Evolutionary conservation across 208 protist genomes (phyloP), one percentile per base, ranked within the genome.

Genomic region (Vickermania ingenoplastis): DNA sequence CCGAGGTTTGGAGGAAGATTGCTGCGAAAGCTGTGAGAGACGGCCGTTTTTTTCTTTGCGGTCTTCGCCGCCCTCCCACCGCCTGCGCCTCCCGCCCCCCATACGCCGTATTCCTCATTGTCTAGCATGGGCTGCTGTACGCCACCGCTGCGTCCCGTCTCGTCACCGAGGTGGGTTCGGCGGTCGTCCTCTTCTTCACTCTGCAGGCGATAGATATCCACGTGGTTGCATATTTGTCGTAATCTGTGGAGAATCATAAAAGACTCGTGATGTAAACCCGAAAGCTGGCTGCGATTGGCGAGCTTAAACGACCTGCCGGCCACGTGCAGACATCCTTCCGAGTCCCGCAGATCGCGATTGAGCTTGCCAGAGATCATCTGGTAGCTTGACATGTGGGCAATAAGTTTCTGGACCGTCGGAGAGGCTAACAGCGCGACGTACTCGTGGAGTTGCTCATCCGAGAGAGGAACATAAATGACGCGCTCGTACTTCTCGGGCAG

Each of bases 401-500:
- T 26, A 1, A 94, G 65, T 11, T 59, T 52, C 55, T 86, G 81
- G 41, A 95, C 75, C n/a, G 65, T 71, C 31, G 77, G 65, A 4
- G 77, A 87, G 48, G 70, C 58, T 7, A 99, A 62, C 61, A 97
- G 94, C 3, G 89, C 49, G 2, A 88, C 24, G 75, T 99, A 99
- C 25, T 75, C 50, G 5, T 77, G 60, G 14, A 96, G 72, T 81
- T 99, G 98, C 28, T 74, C 55, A 24, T 92, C 57, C 11, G 94
- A 97, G 24, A 99, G 77, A 23, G 86, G 81, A 69, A 97, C 97
- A 28, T 98, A 97, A 29, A 99, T 87, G 13, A 98, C 95, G 36
- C 97, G 89, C 79, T 99, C 98, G 26, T 79, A 92, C 67, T 99
- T 99, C 0, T 72, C 65, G 2, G 97, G 97, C 22, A 99, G 80